These are phyloP conservation scores for Earliella scabrosa DNA, from an alignment of 1,284 basidiomycete genomes.

Conservation along the genomic window DNA sequence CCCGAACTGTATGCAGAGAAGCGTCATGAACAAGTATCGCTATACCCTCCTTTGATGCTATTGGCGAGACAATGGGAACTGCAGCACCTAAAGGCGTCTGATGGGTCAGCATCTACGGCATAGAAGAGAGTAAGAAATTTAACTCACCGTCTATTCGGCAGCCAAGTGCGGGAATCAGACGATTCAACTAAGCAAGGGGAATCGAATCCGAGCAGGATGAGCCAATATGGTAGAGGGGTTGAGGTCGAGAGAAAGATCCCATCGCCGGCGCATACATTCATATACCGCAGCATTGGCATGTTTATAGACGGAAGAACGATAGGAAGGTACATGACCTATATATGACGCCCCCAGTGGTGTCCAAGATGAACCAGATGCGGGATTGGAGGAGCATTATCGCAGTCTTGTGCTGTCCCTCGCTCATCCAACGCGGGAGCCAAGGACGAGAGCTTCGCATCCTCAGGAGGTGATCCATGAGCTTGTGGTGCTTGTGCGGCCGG, in stretches of 20 bases:
- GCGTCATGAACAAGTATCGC: not conserved
- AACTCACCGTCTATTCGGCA: not conserved
- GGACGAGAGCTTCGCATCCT: no score
- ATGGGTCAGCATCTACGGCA: not conserved
- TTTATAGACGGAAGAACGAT: not conserved
- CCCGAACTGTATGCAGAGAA: not conserved
- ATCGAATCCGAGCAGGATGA: no score
- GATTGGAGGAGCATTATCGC: no score
- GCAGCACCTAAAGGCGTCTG: not conserved
- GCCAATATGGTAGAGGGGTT: no score
- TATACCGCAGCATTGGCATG: not conserved
- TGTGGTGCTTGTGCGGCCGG: no score
- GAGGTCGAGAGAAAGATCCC: not conserved
- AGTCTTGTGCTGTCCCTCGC: no score
- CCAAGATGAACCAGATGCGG: no score
- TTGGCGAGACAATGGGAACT: not conserved
- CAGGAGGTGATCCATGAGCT: no score
- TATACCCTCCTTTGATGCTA: not conserved
- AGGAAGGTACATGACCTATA: no score
- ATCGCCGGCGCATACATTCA: constrained; percentile 1
- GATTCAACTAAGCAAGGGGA: not conserved
- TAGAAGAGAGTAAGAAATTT: not conserved
- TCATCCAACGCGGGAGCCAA: no score
- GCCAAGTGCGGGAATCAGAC: not conserved
- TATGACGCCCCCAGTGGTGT: no score